A percentile compares a stretch with the other conserved stretches of the same genome.
Conservation (phyloP, 1,284 basidiomycete species). For the Boletus putidus region DNA sequence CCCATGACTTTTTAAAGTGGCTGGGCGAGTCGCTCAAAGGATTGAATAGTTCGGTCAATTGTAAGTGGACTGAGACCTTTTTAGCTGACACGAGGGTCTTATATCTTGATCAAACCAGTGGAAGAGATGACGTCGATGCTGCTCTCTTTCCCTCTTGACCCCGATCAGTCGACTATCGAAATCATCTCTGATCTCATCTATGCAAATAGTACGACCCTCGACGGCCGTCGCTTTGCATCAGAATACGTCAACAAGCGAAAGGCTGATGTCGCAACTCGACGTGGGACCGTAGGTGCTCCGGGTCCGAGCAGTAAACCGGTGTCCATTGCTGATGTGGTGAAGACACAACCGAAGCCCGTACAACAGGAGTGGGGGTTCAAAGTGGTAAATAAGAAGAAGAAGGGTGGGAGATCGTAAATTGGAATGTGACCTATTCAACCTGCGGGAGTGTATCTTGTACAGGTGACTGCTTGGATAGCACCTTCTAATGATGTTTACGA, state of each 20-base stretch:
- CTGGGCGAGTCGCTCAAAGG: slow-evolving; percentile 86
- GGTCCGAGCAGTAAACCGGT: slow-evolving; percentile 52
- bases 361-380: slow-evolving; percentile 84
- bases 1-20: slow-evolving; percentile 92
- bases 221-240: slow-evolving; percentile 90
- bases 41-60: slow-evolving; percentile 76
- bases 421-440: background rate
- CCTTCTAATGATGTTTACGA: slow-evolving; percentile 8
- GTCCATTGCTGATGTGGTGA: slow-evolving; percentile 86
- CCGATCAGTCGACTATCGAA: slow-evolving; percentile 77
- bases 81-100: slow-evolving; percentile 13
- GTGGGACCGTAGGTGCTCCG: slow-evolving; percentile 42
- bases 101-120: slow-evolving; percentile 49
- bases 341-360: slow-evolving; percentile 78
- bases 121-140: slow-evolving; percentile 94
- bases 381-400: slow-evolving; percentile 92
- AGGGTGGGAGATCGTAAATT: slow-evolving; percentile 55
- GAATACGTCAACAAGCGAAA: slow-evolving; percentile 90
- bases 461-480: slow-evolving; percentile 32
- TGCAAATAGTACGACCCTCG: slow-evolving; percentile 89
- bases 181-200: slow-evolving; percentile 94
- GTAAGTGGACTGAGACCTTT: slow-evolving; percentile 45
- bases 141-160: slow-evolving; percentile 86
- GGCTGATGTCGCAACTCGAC: slow-evolving; percentile 62
- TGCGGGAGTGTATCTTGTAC: slow-evolving; percentile 18